Conservation (phyloP, 164 flowering plant species). For the Stephania yunnanensis region DNA sequence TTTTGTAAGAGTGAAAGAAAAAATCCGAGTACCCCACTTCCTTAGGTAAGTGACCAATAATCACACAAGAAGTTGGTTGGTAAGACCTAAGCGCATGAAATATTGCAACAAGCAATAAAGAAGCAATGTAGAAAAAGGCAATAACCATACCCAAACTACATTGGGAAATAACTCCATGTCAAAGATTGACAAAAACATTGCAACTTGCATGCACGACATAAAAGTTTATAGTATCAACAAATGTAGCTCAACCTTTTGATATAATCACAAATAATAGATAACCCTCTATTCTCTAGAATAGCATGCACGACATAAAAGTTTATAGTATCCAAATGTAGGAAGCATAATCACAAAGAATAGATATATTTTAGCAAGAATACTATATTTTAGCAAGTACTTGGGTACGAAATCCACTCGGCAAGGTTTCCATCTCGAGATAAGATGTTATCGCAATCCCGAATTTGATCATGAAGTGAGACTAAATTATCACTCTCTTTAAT, state of each 20-base stretch:
- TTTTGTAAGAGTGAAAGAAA: no score
- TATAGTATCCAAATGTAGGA: no score
- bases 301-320: no score
- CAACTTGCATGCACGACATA: neutral
- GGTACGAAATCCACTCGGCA: constrained; percentile 92
- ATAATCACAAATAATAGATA: neutral
- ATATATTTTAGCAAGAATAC: no score
- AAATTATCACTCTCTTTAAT: constrained; percentile 93
- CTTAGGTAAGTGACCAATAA: no score
- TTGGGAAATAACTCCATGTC: neutral
- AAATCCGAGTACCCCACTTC: no score
- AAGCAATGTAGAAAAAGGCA: neutral
- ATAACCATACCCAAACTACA: neutral
- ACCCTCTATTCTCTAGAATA: neutral
- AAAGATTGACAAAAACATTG: neutral
- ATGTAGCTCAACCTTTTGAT: neutral
- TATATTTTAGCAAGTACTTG: neutral
- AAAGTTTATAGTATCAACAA: neutral
- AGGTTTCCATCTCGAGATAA: constrained; percentile 95
- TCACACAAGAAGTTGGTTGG: no score
- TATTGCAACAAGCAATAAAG: no score
- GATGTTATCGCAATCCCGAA: constrained; percentile 85
- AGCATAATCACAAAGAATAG: no score
- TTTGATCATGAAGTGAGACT: constrained; percentile 94
- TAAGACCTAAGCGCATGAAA: no score